phyloP scores from a whole-genome alignment of 163 green algal genomes.

The Trebouxia gelatinosa region DNA sequence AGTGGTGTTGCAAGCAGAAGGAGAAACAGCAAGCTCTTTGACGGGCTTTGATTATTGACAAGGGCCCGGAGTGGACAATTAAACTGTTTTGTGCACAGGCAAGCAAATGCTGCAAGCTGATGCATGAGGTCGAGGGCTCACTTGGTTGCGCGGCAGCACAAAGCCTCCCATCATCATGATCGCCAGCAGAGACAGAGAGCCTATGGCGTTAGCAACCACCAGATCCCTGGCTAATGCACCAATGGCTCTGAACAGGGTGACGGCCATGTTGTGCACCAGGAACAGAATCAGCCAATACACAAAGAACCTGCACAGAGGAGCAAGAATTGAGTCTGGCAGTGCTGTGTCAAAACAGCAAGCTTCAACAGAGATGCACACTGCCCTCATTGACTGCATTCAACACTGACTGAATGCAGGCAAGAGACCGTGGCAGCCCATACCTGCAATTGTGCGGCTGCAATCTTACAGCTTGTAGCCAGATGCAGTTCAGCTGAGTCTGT shows the following conservation, averaged over 20 bases:
- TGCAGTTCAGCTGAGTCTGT: slow-evolving; percentile 67
- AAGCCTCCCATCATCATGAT: slow-evolving; percentile 65
- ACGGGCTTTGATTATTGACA: no score
- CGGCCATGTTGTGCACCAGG: slow-evolving; percentile 48
- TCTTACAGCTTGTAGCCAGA: background rate
- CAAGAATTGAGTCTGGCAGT: no score
- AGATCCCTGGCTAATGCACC: slow-evolving; percentile 43
- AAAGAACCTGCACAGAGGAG: slow-evolving; percentile 51
- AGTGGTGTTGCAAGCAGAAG: slow-evolving; percentile 12
- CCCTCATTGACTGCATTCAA: background rate
- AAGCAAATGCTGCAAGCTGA: no score
- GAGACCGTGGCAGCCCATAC: background rate
- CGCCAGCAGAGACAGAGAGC: slow-evolving; percentile 58
- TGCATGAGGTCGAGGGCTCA: slow-evolving; percentile 29
- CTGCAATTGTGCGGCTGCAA: background rate
- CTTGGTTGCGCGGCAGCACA: slow-evolving; percentile 52
- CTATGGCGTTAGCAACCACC: slow-evolving; percentile 43
- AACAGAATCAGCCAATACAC: slow-evolving; percentile 46
- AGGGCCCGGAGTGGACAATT: no score
- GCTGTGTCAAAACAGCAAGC: no score
- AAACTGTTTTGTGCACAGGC: no score
- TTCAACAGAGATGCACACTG: no score
- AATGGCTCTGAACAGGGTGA: slow-evolving; percentile 58
- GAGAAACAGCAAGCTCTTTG: slow-evolving; percentile 25
- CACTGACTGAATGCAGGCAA: background rate